These are phyloP conservation scores for Gynandropsis gynandra DNA, from an alignment of 345 rosid species.

Conservation along the genomic window DNA sequence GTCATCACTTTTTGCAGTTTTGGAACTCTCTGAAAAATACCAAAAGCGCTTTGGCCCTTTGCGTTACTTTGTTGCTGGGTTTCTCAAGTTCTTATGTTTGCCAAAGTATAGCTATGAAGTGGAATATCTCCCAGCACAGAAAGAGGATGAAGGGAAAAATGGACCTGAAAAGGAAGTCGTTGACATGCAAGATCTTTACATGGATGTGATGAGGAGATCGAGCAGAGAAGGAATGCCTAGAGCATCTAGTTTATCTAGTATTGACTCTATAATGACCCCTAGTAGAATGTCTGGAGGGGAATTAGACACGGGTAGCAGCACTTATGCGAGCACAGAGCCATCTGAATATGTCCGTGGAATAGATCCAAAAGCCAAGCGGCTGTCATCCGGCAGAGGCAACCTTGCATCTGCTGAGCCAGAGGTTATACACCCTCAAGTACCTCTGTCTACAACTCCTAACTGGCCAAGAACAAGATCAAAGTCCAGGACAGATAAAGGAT, in stretches of 20 bases:
- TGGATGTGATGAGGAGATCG: slow-evolving; percentile 78
- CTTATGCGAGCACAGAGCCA: slow-evolving; percentile 82
- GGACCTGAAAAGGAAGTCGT: slow-evolving; percentile 43
- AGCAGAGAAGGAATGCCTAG: slow-evolving; percentile 78
- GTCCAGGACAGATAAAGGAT: slow-evolving; percentile 84
- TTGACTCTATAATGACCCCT: slow-evolving; percentile 90
- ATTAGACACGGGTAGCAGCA: slow-evolving; percentile 59
- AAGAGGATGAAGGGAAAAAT: slow-evolving; percentile 60
- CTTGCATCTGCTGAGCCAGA: slow-evolving; percentile 70
- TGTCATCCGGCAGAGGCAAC: slow-evolving; percentile 76
- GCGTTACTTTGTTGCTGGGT: slow-evolving; percentile 95
- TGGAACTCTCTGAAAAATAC: slow-evolving; percentile 91
- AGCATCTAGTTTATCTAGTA: slow-evolving; percentile 95
- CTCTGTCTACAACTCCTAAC: slow-evolving; percentile 73
- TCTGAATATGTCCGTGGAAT: slow-evolving; percentile 92
- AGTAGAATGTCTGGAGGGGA: slow-evolving; percentile 75
- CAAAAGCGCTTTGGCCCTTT: slow-evolving; percentile 93
- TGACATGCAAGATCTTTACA: slow-evolving; percentile 74
- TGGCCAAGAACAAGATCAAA: slow-evolving; percentile 98
- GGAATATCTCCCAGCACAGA: slow-evolving; percentile 82
- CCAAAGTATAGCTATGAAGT: slow-evolving; percentile 94
- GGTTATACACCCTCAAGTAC: slow-evolving; percentile 81
- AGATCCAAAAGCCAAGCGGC: slow-evolving; percentile 80
- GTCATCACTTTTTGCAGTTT: slow-evolving; percentile 45
- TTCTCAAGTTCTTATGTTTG: slow-evolving; percentile 87